A percentile compares a stretch with the other conserved stretches of the same genome.
phyloP scores from a whole-genome alignment of 2,329 filamentous ascomycete genomes.

The Laburnicola sp. region DNA sequence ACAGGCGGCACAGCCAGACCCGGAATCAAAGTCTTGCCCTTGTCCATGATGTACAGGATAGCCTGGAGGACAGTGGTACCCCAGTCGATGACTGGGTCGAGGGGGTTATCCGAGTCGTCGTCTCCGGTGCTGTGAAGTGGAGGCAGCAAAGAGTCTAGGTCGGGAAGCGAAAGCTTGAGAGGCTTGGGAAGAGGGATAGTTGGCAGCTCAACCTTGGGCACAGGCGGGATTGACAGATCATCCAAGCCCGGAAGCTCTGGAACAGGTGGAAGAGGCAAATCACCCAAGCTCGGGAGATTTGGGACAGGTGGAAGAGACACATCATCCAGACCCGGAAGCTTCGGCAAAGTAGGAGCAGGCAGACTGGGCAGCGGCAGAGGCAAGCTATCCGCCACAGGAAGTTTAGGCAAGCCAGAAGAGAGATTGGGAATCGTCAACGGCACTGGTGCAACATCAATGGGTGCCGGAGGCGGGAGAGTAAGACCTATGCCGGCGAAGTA shows the following conservation, averaged over 20 bases:
- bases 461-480: no score
- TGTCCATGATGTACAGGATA: constrained; percentile 2
- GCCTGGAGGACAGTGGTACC: neutral
- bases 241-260: neutral
- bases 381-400: neutral
- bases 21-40: neutral
- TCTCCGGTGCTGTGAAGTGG: no score
- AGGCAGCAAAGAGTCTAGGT: no score
- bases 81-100: neutral
- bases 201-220: neutral
- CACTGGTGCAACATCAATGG: neutral
- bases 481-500: no score
- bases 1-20: neutral
- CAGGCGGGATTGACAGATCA: neutral
- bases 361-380: constrained; percentile 22
- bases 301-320: no score
- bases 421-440: constrained; percentile 1
- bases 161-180: no score
- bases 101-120: neutral
- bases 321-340: no score
- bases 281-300: neutral
- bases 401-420: neutral
- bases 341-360: constrained; percentile 20
- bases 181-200: neutral
- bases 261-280: neutral